A percentile compares a stretch with the other conserved stretches of the same genome.
These are phyloP conservation scores for Phytophthora sansomeana DNA, from an alignment of 352 stramenopile species.

Conservation along the genomic window DNA sequence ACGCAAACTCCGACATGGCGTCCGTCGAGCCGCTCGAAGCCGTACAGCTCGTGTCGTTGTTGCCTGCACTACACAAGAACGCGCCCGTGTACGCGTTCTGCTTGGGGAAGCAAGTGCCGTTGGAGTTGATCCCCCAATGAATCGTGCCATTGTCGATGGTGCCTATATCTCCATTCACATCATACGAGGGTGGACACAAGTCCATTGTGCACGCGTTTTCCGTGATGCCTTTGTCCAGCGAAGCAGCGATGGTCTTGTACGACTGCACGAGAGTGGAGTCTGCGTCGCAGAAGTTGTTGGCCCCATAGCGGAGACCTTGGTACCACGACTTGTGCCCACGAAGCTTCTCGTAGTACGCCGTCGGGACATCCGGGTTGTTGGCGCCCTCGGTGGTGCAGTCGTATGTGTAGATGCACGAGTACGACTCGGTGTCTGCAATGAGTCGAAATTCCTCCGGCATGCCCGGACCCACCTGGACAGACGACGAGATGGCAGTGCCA, in stretches of 20 bases:
- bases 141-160: slow-evolving; percentile 43
- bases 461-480: slow-evolving; percentile 87
- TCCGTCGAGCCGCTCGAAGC: slow-evolving; percentile 30
- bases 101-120: slow-evolving; percentile 68
- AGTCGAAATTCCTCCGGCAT: slow-evolving; percentile 65
- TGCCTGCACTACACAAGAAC: slow-evolving; percentile 64
- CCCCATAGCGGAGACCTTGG: slow-evolving; percentile 60
- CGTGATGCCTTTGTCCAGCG: slow-evolving; percentile 50
- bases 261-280: slow-evolving; percentile 40
- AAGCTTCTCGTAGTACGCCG: slow-evolving; percentile 42
- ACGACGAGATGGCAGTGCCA: slow-evolving; percentile 87
- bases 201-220: slow-evolving; percentile 53
- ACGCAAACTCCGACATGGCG: slow-evolving; percentile 47
- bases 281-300: slow-evolving; percentile 64
- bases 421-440: slow-evolving; percentile 29
- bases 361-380: slow-evolving; percentile 54
- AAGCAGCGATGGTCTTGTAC: slow-evolving; percentile 47
- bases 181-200: slow-evolving; percentile 56
- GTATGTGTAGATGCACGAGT: slow-evolving; percentile 52
- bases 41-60: slow-evolving; percentile 44
- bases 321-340: slow-evolving; percentile 74
- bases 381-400: slow-evolving; percentile 52
- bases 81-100: slow-evolving; percentile 71
- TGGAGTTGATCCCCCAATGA: slow-evolving; percentile 66
- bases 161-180: slow-evolving; percentile 58